A percentile compares a stretch with the other conserved stretches of the same genome.
These are phyloP conservation scores for Colletotrichum orbiculare DNA, from an alignment of 2,329 filamentous ascomycete genomes.

Conservation along the genomic window DNA sequence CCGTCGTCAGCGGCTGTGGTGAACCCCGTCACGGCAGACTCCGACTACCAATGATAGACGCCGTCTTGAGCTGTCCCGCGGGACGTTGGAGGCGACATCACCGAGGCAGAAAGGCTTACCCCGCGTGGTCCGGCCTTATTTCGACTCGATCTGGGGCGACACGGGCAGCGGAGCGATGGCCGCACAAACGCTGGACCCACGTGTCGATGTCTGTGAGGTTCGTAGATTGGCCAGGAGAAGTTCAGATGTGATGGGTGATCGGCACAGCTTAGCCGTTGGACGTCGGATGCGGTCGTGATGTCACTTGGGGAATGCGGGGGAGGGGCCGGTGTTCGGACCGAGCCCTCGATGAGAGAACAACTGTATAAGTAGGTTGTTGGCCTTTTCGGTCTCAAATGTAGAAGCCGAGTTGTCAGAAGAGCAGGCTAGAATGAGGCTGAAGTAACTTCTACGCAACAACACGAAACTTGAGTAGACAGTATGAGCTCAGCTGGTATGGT, in stretches of 20 bases:
- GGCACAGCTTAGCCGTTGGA: constrained; percentile 8
- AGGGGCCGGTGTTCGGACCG: constrained; percentile 19
- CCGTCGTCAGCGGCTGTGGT: constrained; percentile 18
- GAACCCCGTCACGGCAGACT: constrained; percentile 22
- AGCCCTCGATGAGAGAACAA: neutral
- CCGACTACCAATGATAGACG: constrained; percentile 11
- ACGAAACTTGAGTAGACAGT: too few species aligned
- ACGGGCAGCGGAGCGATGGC: constrained; percentile 15
- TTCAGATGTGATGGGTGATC: constrained; percentile 9
- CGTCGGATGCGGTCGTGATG: constrained; percentile 8
- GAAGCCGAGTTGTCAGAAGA: too few species aligned
- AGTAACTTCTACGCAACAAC: too few species aligned
- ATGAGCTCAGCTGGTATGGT: too few species aligned
- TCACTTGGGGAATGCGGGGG: constrained; percentile 30
- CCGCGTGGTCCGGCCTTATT: constrained; percentile 14
- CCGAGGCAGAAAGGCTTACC: constrained; percentile 18
- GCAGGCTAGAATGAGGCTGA: too few species aligned
- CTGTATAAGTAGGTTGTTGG: too few species aligned
- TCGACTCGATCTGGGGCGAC: neutral
- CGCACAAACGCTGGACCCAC: constrained; percentile 18
- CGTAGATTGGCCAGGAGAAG: constrained; percentile 7
- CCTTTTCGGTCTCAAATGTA: too few species aligned
- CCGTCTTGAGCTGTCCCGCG: neutral
- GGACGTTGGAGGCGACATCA: neutral
- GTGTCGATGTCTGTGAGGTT: neutral